phyloP scores from a whole-genome alignment of 140 eudicot genomes.

The Bidens hawaiensis region DNA sequence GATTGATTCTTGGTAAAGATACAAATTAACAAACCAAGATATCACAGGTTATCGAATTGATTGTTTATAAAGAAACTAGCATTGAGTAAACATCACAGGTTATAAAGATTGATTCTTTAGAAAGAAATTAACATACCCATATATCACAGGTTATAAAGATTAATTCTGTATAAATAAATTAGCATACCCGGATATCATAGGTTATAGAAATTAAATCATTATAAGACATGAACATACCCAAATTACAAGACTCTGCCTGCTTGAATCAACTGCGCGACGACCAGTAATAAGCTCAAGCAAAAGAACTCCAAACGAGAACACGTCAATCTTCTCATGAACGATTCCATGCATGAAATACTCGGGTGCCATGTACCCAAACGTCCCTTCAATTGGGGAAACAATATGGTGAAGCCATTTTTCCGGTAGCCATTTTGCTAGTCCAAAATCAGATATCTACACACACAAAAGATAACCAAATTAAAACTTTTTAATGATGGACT shows the following conservation, averaged over 20 bases:
- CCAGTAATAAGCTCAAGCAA: constrained; percentile 94
- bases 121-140: too few relatives aligned
- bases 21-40: too few relatives aligned
- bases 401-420: constrained; percentile 86
- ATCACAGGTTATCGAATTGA: too few relatives aligned
- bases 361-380: constrained; percentile 97
- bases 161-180: too few relatives aligned
- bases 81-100: too few relatives aligned
- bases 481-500: too few relatives aligned
- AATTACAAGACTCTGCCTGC: constrained; percentile 89
- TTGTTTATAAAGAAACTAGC: background rate
- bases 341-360: constrained; percentile 99
- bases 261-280: constrained; percentile 88
- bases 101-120: too few relatives aligned
- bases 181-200: too few relatives aligned
- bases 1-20: too few relatives aligned
- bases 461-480: constrained; percentile 2
- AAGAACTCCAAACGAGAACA: constrained; percentile 88
- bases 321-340: constrained; percentile 92
- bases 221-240: too few relatives aligned
- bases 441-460: constrained; percentile 92
- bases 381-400: constrained; percentile 95
- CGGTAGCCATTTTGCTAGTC: constrained; percentile 98
- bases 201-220: too few relatives aligned
- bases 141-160: too few relatives aligned